Evolutionary conservation across 345 rosid species (phyloP).

Genomic region (Sonneratia alba): DNA sequence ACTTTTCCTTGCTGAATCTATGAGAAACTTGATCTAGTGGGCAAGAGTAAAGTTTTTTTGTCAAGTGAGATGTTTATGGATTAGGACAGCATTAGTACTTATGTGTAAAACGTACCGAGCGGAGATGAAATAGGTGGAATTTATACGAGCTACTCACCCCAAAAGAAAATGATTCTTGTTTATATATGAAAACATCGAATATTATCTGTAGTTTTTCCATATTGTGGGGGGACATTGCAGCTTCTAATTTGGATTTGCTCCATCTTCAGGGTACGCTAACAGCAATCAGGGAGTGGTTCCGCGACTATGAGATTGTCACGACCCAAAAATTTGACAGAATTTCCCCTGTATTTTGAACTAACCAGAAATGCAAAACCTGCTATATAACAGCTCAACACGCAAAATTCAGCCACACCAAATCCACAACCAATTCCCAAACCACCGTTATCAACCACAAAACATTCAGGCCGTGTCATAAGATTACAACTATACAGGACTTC

Average conservation of each 20-base stretch:
- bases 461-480: no score
- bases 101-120: background rate
- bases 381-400: no score
- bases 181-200: background rate
- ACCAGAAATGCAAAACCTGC: no score
- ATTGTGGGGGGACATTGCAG: background rate
- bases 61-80: no score
- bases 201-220: background rate
- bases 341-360: no score
- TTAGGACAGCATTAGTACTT: no score
- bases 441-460: no score
- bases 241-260: conserved; percentile 4
- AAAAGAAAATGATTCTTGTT: background rate
- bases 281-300: conserved; percentile 91
- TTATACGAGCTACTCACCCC: background rate
- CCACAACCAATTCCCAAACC: no score
- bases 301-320: conserved; percentile 98
- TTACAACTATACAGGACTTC: no score
- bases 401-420: no score
- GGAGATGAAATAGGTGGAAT: background rate
- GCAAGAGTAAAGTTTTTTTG: background rate
- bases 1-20: background rate
- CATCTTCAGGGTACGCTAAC: conserved; percentile 69
- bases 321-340: no score
- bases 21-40: background rate